Conservation (phyloP, 1,284 basidiomycete species). For the Kalmanozyma brasiliensis region DNA sequence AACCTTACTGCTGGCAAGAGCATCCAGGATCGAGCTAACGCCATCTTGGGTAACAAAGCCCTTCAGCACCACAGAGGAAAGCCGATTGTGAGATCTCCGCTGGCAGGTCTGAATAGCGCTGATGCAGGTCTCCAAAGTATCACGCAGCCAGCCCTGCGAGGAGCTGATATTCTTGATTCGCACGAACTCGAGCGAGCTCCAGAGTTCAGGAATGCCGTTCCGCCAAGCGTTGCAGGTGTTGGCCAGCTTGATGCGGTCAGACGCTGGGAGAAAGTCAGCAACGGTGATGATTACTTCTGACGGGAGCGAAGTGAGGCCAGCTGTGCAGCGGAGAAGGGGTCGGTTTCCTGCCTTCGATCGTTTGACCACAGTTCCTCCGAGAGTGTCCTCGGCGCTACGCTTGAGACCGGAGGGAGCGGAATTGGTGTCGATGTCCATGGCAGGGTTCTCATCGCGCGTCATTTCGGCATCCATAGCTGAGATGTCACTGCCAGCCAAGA, state of each 20-base stretch:
- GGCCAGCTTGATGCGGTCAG: slow-evolving; percentile 19
- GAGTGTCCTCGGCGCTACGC: background rate
- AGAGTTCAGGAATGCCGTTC: slow-evolving; percentile 16
- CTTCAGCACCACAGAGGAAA: slow-evolving; percentile 12
- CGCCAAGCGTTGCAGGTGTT: slow-evolving; percentile 12
- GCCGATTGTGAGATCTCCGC: slow-evolving; percentile 12
- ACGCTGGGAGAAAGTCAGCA: background rate
- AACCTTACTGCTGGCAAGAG: background rate
- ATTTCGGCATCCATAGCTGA: too few relatives aligned
- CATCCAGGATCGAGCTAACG: slow-evolving; percentile 1
- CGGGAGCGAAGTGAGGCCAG: slow-evolving; percentile 1
- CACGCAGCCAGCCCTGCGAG: slow-evolving; percentile 8
- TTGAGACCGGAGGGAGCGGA: too few relatives aligned
- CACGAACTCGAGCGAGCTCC: slow-evolving; percentile 14
- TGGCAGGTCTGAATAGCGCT: slow-evolving; percentile 20
- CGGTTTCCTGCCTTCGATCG: slow-evolving; percentile 3
- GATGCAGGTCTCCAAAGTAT: slow-evolving; percentile 15
- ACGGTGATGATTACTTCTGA: slow-evolving; percentile 16
- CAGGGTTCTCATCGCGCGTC: too few relatives aligned
- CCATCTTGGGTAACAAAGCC: background rate
- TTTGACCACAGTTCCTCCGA: slow-evolving; percentile 1
- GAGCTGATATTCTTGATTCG: slow-evolving; percentile 7
- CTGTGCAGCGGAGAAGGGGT: background rate
- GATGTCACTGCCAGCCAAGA: too few relatives aligned
- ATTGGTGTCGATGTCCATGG: too few relatives aligned